phyloP scores from a whole-genome alignment of 768 basidiomycete species.

The Agaricus blazei region DNA sequence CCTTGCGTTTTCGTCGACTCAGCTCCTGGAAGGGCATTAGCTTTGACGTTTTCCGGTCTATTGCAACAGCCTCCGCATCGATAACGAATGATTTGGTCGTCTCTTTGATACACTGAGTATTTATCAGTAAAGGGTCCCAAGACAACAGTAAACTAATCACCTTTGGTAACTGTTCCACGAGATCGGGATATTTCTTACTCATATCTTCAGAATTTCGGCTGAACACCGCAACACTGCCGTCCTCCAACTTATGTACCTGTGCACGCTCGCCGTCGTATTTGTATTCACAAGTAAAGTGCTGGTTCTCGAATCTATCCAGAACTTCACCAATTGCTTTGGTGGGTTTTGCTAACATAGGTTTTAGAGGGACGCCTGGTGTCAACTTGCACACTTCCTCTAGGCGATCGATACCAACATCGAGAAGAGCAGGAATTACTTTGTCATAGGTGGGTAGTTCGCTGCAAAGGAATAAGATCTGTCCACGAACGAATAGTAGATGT shows the following conservation, averaged over 20 bases:
- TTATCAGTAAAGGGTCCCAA: background rate
- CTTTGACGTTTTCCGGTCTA: conserved; percentile 77
- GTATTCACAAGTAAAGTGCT: conserved; percentile 97
- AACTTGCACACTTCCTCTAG: conserved; percentile 78
- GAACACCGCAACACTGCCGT: conserved; percentile 87
- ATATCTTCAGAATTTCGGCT: conserved; percentile 98
- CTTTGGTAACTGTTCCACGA: conserved; percentile 88
- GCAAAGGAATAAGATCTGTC: background rate
- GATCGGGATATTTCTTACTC: conserved; percentile 98
- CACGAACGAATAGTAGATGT: background rate
- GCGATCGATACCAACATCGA: conserved; percentile 69
- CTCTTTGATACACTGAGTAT: conserved; percentile 73
- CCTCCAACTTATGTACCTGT: conserved; percentile 82
- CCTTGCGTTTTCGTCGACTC: conserved; percentile 91
- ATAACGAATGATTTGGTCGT: conserved; percentile 87
- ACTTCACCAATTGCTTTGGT: conserved; percentile 99
- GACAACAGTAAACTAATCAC: conserved; percentile 30
- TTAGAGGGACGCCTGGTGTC: conserved; percentile 92
- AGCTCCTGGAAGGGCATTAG: conserved; percentile 98
- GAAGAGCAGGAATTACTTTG: conserved; percentile 83
- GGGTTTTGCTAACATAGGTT: conserved; percentile 99
- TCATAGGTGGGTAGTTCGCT: conserved; percentile 95
- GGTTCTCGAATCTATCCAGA: conserved; percentile 92
- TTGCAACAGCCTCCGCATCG: conserved; percentile 95
- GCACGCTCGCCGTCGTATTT: conserved; percentile 99